A percentile compares a stretch with the other conserved stretches of the same genome.
Evolutionary conservation across 1,284 basidiomycete species (phyloP).

Genomic region (Sanguinoderma infundibulare): DNA sequence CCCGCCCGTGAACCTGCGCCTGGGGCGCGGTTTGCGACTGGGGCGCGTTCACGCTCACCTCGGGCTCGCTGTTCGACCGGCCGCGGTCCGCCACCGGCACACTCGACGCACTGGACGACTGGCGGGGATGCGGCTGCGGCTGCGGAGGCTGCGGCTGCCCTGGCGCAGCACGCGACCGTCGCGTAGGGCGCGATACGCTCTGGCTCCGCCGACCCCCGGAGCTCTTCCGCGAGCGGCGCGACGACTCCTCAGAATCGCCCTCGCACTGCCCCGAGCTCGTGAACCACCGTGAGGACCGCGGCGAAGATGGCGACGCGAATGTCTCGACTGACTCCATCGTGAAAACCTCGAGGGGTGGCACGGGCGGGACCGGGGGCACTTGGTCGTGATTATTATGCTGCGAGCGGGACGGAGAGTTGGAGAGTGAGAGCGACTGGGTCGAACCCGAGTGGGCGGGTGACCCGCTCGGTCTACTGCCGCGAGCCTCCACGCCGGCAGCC

Average conservation of each 20-base stretch:
- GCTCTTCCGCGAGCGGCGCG: not conserved
- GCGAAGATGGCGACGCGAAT: slow-evolving; percentile 9
- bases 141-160: slow-evolving; percentile 7
- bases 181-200: slow-evolving; percentile 9
- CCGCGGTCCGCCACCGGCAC: not conserved
- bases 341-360: slow-evolving; percentile 5
- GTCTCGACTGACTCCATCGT: slow-evolving; percentile 10
- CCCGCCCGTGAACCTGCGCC: slow-evolving; percentile 10
- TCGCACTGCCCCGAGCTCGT: not conserved
- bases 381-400: not conserved
- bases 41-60: not conserved
- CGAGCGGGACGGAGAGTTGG: slow-evolving; percentile 1
- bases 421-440: slow-evolving; percentile 2
- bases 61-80: slow-evolving; percentile 16
- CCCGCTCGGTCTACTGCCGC: not conserved
- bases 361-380: not conserved
- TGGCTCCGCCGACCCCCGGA: slow-evolving; percentile 2
- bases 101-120: not conserved
- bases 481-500: not conserved
- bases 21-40: not conserved
- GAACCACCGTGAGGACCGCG: slow-evolving; percentile 1
- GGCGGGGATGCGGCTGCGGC: not conserved
- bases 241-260: slow-evolving; percentile 2
- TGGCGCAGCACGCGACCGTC: slow-evolving; percentile 6
- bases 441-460: slow-evolving; percentile 3